Conservation (phyloP, 331 rosid species). For the Quercus tomentella region DNA sequence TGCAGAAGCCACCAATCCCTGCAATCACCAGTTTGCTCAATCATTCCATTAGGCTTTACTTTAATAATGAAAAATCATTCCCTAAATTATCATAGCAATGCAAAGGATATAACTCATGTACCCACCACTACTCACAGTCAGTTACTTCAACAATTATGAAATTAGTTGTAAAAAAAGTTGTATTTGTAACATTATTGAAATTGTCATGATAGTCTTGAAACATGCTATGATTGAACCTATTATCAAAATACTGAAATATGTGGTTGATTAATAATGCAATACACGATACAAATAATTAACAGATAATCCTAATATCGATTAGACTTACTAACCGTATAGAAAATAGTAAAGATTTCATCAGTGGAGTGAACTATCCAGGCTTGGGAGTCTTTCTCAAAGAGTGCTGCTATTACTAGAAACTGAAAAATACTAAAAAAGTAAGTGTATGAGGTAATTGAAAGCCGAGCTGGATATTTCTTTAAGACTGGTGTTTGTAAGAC, state of each 20-base stretch:
- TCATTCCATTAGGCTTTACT: no score
- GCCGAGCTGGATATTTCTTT: constrained; percentile 61
- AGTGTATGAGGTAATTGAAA: constrained; percentile 60
- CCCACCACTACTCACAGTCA: no score
- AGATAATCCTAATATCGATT: not conserved
- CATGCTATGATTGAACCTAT: not conserved
- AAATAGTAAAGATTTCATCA: constrained; percentile 46
- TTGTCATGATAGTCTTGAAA: no score
- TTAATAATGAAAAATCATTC: no score
- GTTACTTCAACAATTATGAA: no score
- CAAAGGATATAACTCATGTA: no score
- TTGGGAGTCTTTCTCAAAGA: constrained; percentile 40
- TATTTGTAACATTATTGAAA: no score
- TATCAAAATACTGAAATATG: constrained; percentile 1
- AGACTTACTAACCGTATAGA: constrained; percentile 45
- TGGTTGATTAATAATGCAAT: not conserved
- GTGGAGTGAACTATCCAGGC: constrained; percentile 62
- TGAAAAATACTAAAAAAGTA: constrained; percentile 72
- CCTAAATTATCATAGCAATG: no score
- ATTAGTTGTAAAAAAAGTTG: no score
- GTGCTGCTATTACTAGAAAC: constrained; percentile 44
- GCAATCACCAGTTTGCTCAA: constrained; percentile 16
- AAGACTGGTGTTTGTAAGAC: constrained; percentile 68
- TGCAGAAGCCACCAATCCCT: constrained; percentile 78
- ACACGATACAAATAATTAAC: no score